Conservation (phyloP, 2,329 filamentous ascomycete species). For the Alternaria infectoria region DNA sequence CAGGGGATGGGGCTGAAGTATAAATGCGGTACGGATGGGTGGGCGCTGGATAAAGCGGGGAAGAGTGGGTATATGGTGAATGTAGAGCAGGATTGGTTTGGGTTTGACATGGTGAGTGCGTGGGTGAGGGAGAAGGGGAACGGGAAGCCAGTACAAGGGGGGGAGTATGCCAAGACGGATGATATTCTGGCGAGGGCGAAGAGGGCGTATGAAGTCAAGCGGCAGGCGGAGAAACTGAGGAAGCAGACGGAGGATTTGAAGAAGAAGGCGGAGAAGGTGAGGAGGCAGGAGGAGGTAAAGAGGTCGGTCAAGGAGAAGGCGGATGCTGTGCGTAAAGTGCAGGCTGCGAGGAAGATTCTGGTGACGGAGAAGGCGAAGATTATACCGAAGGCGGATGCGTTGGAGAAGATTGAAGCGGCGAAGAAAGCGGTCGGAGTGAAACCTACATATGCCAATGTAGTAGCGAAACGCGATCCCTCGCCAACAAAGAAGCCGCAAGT, state of each 20-base stretch:
- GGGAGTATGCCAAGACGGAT: not conserved
- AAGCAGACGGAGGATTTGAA: not conserved
- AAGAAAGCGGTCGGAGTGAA: not conserved
- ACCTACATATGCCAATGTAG: not conserved
- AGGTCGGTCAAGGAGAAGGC: not conserved
- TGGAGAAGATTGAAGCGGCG: not conserved
- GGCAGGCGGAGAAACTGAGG: not conserved
- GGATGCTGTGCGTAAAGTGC: not conserved
- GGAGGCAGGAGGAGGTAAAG: not conserved
- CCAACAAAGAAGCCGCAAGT: not conserved
- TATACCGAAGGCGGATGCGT: not conserved
- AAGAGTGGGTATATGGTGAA: not conserved
- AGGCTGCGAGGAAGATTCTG: not conserved
- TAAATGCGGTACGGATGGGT: not conserved
- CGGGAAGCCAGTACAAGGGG: not conserved
- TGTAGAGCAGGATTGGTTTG: conserved; percentile 3
- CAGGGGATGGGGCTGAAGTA: not conserved
- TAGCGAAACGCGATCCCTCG: not conserved
- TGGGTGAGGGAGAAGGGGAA: not conserved
- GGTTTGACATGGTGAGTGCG: not conserved
- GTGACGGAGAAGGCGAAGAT: not conserved
- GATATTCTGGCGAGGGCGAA: not conserved
- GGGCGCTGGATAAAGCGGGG: not conserved
- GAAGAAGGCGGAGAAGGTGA: not conserved
- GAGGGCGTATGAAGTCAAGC: not conserved